Evolutionary conservation across 2,329 filamentous ascomycete genomes (phyloP), one percentile per base, ranked within the genome.

Genomic region (Clonostachys rosea): DNA sequence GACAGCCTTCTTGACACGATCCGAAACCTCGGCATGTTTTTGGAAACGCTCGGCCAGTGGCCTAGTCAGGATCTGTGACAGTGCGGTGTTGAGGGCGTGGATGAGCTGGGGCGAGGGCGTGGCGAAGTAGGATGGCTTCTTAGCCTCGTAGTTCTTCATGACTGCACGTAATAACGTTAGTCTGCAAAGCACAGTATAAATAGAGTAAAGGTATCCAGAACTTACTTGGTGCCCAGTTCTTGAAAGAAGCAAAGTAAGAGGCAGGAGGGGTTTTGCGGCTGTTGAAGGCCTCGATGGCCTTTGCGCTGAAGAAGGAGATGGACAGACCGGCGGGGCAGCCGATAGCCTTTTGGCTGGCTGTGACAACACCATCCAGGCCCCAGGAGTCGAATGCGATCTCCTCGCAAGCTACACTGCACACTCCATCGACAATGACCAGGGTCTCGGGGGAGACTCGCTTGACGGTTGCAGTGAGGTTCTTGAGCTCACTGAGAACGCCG

Each of bases 121-220:
- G 36, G 94, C 94, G 63, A 99, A 99, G 76, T 99, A 99, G 3
- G 91, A 95, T 36, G 94, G 83, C 75, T 97, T 99, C 76, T 91
- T 90, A 54, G 90, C 89, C 74, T 99, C 94, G 70, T 99, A 99
- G 73, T 96, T 97, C 73, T 94, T 84, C 92, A 99, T 97, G 69
- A 99, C 87, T 89, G 24, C 7, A 17, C 13, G 13, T 42, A 14
- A 42, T 24, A 40, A 3, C 14, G 6, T 42, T 30, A 14, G 11
- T 17, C 14, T 33, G 36, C 30, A 45, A 30, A 30, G 8, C 24
- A 10, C 24, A 30, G 9, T 9, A 30, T 30, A 30, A 30, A 3
- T 8, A 30, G 24, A 30, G 42, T 33, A 40, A n/a, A 10, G 12
- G 13, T 11, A 17, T 14, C 16, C 6, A n/a, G n/a, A 48, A 69